These are phyloP conservation scores for Cladorrhinum samala DNA, from an alignment of 495 filamentous ascomycete species.

Conservation along the genomic window DNA sequence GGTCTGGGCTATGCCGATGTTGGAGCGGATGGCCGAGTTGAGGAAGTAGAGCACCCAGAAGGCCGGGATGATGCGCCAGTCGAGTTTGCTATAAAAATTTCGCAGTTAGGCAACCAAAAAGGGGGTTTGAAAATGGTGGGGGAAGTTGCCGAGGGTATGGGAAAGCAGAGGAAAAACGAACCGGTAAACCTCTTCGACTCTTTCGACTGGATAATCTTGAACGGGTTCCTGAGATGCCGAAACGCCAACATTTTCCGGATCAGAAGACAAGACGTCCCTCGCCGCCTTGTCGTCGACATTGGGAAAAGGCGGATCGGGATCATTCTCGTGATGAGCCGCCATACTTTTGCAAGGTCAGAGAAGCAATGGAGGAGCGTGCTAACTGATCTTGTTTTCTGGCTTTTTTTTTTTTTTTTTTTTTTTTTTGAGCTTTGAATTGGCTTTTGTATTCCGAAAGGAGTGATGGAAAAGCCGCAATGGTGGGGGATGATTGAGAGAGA, in stretches of 20 bases:
- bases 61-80: constrained; percentile 78
- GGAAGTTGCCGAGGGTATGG: not conserved
- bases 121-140: too few relatives aligned
- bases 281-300: constrained; percentile 20
- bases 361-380: constrained; percentile 49
- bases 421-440: not conserved
- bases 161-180: constrained; percentile 24
- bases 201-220: constrained; percentile 43
- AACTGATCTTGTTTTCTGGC: constrained; percentile 23
- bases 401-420: constrained; percentile 8
- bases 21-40: constrained; percentile 84
- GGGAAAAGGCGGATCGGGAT: constrained; percentile 3
- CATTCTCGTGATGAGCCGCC: constrained; percentile 19
- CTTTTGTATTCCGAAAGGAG: not conserved
- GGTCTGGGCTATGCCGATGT: constrained; percentile 84
- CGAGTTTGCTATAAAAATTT: constrained; percentile 80
- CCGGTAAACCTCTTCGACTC: constrained; percentile 59
- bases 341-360: constrained; percentile 40
- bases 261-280: not conserved
- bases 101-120: too few relatives aligned
- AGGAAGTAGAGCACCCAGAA: constrained; percentile 95
- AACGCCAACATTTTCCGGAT: too few relatives aligned
- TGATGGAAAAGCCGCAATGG: not conserved
- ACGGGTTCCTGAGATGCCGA: constrained; percentile 2
- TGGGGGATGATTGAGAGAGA: not conserved